A percentile compares a stretch with the other conserved stretches of the same genome.
Evolutionary conservation across 164 flowering plant species (phyloP).

Genomic region (Piper betle): DNA sequence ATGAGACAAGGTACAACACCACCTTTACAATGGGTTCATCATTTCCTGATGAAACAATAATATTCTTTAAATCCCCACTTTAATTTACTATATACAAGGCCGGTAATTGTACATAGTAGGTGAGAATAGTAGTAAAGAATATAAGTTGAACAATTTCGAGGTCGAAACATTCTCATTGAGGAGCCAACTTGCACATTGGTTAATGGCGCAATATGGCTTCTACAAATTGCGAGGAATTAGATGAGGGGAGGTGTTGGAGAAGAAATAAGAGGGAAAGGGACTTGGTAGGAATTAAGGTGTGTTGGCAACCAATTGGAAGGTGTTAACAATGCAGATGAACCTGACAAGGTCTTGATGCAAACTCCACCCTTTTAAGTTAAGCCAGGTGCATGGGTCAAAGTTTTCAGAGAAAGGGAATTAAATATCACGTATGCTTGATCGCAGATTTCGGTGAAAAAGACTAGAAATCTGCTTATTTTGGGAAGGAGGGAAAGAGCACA

Average conservation of each 20-base stretch:
- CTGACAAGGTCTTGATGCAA: conserved; percentile 41
- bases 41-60: conserved; percentile 1
- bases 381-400: conserved; percentile 49
- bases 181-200: no score
- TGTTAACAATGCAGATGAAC: conserved; percentile 16
- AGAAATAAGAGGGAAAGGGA: not conserved
- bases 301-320: conserved; percentile 4
- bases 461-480: conserved; percentile 19
- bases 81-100: no score
- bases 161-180: no score
- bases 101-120: no score
- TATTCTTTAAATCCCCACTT: no score
- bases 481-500: not conserved
- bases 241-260: not conserved
- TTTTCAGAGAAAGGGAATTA: conserved; percentile 16
- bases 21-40: conserved; percentile 7
- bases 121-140: no score
- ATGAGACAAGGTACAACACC: conserved; percentile 5
- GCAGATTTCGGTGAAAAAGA: conserved; percentile 48
- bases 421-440: conserved; percentile 20
- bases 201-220: no score
- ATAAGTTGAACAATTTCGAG: no score
- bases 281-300: not conserved
- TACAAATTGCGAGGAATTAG: not conserved
- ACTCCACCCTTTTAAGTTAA: conserved; percentile 30